Evolutionary conservation across 1,284 basidiomycete genomes (phyloP).

Genomic region (Meripilus lineatus): DNA sequence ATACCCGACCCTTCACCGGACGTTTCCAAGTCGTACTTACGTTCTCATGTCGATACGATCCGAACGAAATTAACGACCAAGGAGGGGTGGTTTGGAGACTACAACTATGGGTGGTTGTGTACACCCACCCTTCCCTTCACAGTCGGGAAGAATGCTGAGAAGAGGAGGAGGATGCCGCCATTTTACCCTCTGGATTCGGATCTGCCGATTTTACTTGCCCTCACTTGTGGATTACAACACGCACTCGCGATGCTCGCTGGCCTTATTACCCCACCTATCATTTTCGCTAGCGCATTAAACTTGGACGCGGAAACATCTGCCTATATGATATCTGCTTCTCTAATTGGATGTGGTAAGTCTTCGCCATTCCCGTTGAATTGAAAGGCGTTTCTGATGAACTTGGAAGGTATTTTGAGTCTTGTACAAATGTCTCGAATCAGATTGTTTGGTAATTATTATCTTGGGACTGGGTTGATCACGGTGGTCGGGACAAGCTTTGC

Average conservation of each 20-base stretch:
- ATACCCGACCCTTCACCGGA: conserved; percentile 11
- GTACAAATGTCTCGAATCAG: conserved; percentile 71
- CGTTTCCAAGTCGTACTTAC: not conserved
- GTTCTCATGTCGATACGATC: conserved; percentile 11
- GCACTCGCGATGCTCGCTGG: conserved; percentile 81
- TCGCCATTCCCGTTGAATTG: conserved; percentile 10
- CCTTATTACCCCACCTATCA: conserved; percentile 61
- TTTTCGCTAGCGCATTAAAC: conserved; percentile 63
- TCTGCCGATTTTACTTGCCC: conserved; percentile 64
- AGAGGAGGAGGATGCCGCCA: conserved; percentile 43
- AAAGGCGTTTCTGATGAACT: not conserved
- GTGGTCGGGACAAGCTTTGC: conserved; percentile 88
- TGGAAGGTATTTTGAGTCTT: conserved; percentile 63
- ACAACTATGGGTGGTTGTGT: conserved; percentile 73
- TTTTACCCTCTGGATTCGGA: conserved; percentile 72
- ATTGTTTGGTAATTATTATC: conserved; percentile 56
- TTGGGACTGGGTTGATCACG: conserved; percentile 76
- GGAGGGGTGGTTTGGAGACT: conserved; percentile 75
- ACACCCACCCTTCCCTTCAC: conserved; percentile 57
- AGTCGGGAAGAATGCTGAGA: conserved; percentile 22
- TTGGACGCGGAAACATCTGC: conserved; percentile 54
- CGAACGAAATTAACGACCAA: conserved; percentile 37
- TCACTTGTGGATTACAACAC: conserved; percentile 71
- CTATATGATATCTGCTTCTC: conserved; percentile 79
- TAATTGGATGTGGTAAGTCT: conserved; percentile 68